Evolutionary conservation across 495 filamentous ascomycete species (phyloP).

Genomic region (Penicillium diatomitis): DNA sequence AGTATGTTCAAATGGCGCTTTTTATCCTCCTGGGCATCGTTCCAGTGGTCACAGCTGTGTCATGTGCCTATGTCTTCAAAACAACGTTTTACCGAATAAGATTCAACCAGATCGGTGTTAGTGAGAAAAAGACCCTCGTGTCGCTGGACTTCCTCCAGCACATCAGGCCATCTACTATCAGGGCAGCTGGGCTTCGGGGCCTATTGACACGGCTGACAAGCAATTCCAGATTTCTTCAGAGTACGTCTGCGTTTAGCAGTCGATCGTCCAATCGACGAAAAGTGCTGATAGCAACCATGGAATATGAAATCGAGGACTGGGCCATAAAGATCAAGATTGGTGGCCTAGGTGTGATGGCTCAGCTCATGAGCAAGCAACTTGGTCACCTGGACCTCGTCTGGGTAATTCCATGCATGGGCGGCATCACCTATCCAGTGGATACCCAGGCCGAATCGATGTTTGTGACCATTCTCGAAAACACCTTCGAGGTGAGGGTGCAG

Average conservation of each 20-base stretch:
- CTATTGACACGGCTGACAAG: conserved; percentile 26
- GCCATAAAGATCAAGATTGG: conserved; percentile 67
- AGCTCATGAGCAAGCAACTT: conserved; percentile 63
- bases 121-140: conserved; percentile 36
- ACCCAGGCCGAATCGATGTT: conserved; percentile 52
- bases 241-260: conserved; percentile 37
- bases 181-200: conserved; percentile 19
- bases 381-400: conserved; percentile 61
- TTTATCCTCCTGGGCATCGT: conserved; percentile 49
- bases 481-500: conserved; percentile 56
- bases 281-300: conserved; percentile 62
- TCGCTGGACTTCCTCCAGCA: conserved; percentile 27
- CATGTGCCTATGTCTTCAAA: conserved; percentile 51
- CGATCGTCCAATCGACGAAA: conserved; percentile 37
- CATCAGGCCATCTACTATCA: conserved; percentile 11
- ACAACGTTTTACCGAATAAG: conserved; percentile 63
- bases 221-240: conserved; percentile 37
- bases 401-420: conserved; percentile 70
- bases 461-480: conserved; percentile 55
- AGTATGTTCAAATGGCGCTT: conserved; percentile 47
- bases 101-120: conserved; percentile 58
- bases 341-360: conserved; percentile 60
- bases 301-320: conserved; percentile 68
- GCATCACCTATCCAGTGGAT: conserved; percentile 55
- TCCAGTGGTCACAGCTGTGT: conserved; percentile 40